phyloP scores from a whole-genome alignment of 2,329 filamentous ascomycete species.

The Talaromyces sp. region DNA sequence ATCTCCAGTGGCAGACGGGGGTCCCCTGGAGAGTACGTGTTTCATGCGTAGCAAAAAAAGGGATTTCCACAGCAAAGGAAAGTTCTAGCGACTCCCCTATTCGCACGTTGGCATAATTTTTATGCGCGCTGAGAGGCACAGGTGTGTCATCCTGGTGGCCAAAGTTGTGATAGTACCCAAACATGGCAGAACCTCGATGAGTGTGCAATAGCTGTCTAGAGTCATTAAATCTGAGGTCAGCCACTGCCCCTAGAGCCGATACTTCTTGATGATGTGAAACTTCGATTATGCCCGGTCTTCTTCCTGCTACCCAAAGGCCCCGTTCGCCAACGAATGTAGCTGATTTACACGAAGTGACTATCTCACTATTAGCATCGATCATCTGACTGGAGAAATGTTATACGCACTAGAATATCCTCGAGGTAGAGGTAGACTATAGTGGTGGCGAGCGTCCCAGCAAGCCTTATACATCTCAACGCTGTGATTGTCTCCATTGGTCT shows the following conservation, averaged over 20 bases:
- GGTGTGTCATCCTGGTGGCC: neutral
- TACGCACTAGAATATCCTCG: neutral
- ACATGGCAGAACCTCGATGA: slow-evolving; percentile 32
- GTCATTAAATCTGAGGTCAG: slow-evolving; percentile 37
- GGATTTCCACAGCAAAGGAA: slow-evolving; percentile 37
- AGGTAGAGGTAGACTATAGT: slow-evolving; percentile 10
- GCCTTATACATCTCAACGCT: slow-evolving; percentile 32
- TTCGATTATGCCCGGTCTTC: neutral
- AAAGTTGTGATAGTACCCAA: slow-evolving; percentile 34
- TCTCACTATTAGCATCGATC: neutral
- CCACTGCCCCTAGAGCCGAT: slow-evolving; percentile 22
- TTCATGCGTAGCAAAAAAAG: slow-evolving; percentile 39
- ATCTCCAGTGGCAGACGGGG: slow-evolving; percentile 35
- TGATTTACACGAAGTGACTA: neutral
- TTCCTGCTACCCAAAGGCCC: slow-evolving; percentile 1
- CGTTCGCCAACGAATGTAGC: neutral
- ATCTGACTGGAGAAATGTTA: neutral
- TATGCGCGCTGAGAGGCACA: slow-evolving; percentile 4
- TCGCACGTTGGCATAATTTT: neutral
- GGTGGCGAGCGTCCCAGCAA: neutral
- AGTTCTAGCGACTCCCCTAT: slow-evolving; percentile 17
- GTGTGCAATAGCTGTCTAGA: slow-evolving; percentile 36
- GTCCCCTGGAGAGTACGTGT: slow-evolving; percentile 16
- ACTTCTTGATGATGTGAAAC: neutral
- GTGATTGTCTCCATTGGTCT: slow-evolving; percentile 22